Evolutionary conservation across 73 alveolate species (phyloP).

Genomic region (Chromera velia): DNA sequence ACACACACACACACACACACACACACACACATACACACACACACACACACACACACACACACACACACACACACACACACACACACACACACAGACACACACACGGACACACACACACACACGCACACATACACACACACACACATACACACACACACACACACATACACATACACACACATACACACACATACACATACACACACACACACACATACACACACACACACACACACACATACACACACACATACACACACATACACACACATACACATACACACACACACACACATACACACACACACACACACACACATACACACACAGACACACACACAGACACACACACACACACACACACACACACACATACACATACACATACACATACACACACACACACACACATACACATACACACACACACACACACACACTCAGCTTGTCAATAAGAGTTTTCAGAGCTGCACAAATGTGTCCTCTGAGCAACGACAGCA

Average conservation of each 20-base stretch:
- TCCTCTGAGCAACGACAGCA: no score
- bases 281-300: neutral
- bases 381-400: neutral
- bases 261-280: neutral
- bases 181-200: neutral
- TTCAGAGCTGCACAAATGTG: no score
- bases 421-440: neutral
- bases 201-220: neutral
- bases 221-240: neutral
- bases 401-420: neutral
- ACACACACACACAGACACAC: neutral
- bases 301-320: neutral
- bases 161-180: neutral
- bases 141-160: neutral
- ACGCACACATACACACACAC: neutral
- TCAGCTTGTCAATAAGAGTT: no score
- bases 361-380: neutral
- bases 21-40: neutral
- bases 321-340: neutral
- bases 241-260: neutral
- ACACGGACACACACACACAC: neutral
- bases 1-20: conserved; percentile 1
- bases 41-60: conserved; percentile 1
- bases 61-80: conserved; percentile 1
- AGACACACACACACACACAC: neutral